These are phyloP conservation scores for Aspergillus intermedius DNA, from an alignment of 2,329 filamentous ascomycete genomes.

Conservation along the genomic window DNA sequence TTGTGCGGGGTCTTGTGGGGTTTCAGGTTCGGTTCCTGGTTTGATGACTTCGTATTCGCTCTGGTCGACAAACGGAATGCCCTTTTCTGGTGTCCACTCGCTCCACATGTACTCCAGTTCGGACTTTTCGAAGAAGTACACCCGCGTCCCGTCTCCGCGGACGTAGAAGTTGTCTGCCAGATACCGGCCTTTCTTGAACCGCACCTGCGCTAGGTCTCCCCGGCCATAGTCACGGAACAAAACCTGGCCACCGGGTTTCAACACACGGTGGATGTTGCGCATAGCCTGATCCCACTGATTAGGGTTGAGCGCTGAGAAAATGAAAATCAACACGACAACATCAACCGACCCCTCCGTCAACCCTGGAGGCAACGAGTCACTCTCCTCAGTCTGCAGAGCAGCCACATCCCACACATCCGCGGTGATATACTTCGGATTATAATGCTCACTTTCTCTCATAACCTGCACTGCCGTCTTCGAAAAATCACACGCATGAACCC, in stretches of 20 bases:
- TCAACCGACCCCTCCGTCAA: constrained; percentile 76
- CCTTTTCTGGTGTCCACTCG: constrained; percentile 37
- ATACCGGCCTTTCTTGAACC: constrained; percentile 92
- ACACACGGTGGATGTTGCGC: constrained; percentile 68
- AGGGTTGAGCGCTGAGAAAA: constrained; percentile 87
- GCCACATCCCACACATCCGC: constrained; percentile 95
- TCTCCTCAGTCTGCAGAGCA: constrained; percentile 47
- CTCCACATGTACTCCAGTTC: constrained; percentile 77
- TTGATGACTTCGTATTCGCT: constrained; percentile 5
- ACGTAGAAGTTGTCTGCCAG: constrained; percentile 97
- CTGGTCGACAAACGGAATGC: constrained; percentile 18
- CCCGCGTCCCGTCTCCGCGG: constrained; percentile 85
- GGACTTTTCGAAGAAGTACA: constrained; percentile 92
- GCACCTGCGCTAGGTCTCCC: constrained; percentile 90
- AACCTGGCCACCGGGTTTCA: constrained; percentile 89
- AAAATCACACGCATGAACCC: constrained; percentile 91
- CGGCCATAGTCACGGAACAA: constrained; percentile 95
- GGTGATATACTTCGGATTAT: constrained; percentile 64
- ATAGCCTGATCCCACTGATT: constrained; percentile 78
- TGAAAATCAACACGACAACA: constrained; percentile 90
- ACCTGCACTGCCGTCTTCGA: constrained; percentile 91
- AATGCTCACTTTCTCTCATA: constrained; percentile 73
- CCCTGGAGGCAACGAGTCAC: constrained; percentile 60
- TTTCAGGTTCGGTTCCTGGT: not conserved
- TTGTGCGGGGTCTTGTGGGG: not conserved